A percentile compares a stretch with the other conserved stretches of the same genome.
phyloP scores from a whole-genome alignment of 192 early-diverging fungal genomes.

The Phycomyces nitens region DNA sequence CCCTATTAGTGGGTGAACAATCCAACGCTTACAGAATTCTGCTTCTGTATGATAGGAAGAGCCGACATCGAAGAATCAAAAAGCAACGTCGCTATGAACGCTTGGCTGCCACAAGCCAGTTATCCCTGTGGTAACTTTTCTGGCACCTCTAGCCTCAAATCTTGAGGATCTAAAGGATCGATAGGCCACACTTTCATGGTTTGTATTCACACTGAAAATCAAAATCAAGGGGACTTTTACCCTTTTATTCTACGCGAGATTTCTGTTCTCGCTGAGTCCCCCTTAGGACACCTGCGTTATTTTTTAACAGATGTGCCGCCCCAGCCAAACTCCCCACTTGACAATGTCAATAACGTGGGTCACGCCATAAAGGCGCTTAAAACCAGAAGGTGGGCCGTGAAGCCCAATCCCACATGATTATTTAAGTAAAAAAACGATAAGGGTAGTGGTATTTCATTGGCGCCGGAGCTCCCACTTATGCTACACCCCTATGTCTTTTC shows the following conservation, averaged over 20 bases:
- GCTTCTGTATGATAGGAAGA: conserved; percentile 85
- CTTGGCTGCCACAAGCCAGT: conserved; percentile 74
- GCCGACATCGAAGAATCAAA: conserved; percentile 86
- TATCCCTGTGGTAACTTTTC: conserved; percentile 85
- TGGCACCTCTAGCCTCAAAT: conserved; percentile 73
- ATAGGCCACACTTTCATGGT: conserved; percentile 73
- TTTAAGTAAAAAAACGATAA: no score
- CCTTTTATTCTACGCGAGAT: conserved; percentile 75
- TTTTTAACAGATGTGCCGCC: conserved; percentile 77
- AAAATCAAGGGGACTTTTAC: conserved; percentile 73
- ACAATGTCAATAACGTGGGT: conserved; percentile 68
- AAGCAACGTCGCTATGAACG: conserved; percentile 83
- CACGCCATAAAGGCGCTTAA: conserved; percentile 38
- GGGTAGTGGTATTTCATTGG: no score
- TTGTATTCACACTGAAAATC: conserved; percentile 52
- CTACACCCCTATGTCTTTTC: no score
- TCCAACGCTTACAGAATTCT: conserved; percentile 84
- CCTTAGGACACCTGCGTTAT: conserved; percentile 77
- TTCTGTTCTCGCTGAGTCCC: conserved; percentile 73
- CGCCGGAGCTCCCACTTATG: no score
- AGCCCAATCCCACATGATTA: no score
- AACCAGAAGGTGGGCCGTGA: no score
- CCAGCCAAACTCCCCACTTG: conserved; percentile 74
- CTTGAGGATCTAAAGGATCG: conserved; percentile 57
- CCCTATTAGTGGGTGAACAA: conserved; percentile 86